Evolutionary conservation across 768 basidiomycete species (phyloP).

Genomic region (Roridomyces roridus): DNA sequence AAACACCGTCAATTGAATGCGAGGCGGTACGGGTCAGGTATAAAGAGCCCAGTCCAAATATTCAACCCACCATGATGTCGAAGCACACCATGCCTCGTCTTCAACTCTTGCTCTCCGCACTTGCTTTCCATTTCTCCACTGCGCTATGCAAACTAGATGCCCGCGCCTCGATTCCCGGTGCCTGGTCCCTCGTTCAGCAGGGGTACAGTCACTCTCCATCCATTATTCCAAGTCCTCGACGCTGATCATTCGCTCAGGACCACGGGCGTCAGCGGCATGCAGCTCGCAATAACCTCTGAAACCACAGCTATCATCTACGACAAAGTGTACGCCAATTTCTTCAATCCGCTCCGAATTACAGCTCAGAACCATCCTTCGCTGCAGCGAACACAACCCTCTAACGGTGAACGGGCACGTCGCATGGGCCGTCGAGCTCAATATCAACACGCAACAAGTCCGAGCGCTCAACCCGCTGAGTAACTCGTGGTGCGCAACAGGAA

Average conservation of each 20-base stretch:
- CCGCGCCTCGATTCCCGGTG: conserved; percentile 16
- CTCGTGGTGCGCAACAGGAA: conserved; percentile 51
- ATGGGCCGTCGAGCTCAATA: conserved; percentile 51
- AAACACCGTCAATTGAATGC: too few relatives aligned
- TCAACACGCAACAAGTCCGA: conserved; percentile 44
- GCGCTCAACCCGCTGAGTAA: conserved; percentile 43
- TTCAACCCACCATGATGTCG: not conserved
- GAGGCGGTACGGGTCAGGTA: too few relatives aligned
- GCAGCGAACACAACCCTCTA: conserved; percentile 44
- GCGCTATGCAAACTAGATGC: not conserved
- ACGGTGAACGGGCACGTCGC: conserved; percentile 48
- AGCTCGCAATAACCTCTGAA: conserved; percentile 28
- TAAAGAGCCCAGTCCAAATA: not conserved
- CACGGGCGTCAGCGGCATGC: conserved; percentile 30
- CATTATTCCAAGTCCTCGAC: not conserved
- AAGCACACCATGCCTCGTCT: not conserved
- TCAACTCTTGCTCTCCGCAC: not conserved
- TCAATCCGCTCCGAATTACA: not conserved
- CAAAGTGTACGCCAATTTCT: conserved; percentile 24
- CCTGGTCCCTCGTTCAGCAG: conserved; percentile 19
- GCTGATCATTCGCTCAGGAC: conserved; percentile 15
- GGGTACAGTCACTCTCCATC: not conserved
- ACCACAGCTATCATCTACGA: conserved; percentile 31
- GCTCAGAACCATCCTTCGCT: not conserved
- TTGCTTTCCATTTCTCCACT: not conserved